phyloP scores from a whole-genome alignment of 345 rosid genomes.

The Rubroshorea leprosula region DNA sequence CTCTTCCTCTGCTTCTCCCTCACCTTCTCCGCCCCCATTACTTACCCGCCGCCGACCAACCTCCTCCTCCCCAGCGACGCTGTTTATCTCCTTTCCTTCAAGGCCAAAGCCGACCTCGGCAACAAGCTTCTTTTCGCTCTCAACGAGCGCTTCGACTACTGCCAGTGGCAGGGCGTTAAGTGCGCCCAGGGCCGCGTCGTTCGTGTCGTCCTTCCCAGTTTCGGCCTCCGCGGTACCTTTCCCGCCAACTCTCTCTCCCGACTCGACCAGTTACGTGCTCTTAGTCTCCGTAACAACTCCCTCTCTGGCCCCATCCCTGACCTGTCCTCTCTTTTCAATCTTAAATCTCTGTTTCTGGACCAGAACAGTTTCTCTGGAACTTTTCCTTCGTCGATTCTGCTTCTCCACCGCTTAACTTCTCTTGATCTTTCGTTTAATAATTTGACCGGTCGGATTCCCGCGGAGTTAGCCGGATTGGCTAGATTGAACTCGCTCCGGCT shows the following conservation, averaged over 20 bases:
- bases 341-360: constrained; percentile 56
- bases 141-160: constrained; percentile 82
- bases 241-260: constrained; percentile 57
- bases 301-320: constrained; percentile 81
- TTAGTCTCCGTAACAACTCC: constrained; percentile 71
- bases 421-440: constrained; percentile 55
- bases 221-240: constrained; percentile 62
- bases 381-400: constrained; percentile 57
- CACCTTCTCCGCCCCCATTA: constrained; percentile 18
- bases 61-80: constrained; percentile 62
- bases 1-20: constrained; percentile 14
- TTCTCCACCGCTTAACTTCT: constrained; percentile 50
- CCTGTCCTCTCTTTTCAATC: constrained; percentile 64
- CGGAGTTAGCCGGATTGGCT: constrained; percentile 34
- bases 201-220: constrained; percentile 49
- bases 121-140: constrained; percentile 65
- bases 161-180: constrained; percentile 90
- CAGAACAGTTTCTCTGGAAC: constrained; percentile 63
- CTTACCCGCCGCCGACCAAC: constrained; percentile 28
- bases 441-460: constrained; percentile 62
- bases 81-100: constrained; percentile 70
- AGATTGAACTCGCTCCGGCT: constrained; percentile 57
- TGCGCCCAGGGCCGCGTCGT: constrained; percentile 81
- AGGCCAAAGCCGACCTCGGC: constrained; percentile 74
- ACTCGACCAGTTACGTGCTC: constrained; percentile 90